phyloP scores from a whole-genome alignment of 2,329 filamentous ascomycete species.

The Rhinocladiella similis region DNA sequence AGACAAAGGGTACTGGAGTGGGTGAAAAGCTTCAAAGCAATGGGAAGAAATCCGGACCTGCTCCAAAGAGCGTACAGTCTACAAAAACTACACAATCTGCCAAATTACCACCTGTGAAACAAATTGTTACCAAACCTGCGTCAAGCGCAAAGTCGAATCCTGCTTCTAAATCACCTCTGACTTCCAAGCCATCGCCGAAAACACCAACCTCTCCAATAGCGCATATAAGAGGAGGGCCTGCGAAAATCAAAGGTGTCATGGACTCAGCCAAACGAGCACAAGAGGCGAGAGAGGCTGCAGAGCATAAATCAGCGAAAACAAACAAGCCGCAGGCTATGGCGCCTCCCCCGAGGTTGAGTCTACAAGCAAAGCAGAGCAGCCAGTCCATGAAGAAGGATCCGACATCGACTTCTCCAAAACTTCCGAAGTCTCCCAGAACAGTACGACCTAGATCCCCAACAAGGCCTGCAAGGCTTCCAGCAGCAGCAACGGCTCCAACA shows the following conservation, averaged over 20 bases:
- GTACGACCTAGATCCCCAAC: constrained; percentile 41
- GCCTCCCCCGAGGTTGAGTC: constrained; percentile 10
- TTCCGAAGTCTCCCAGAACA: constrained; percentile 27
- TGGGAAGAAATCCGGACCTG: constrained; percentile 11
- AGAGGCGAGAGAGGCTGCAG: constrained; percentile 28
- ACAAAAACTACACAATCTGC: constrained; percentile 19
- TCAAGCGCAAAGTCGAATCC: constrained; percentile 9
- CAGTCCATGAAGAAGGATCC: constrained; percentile 21
- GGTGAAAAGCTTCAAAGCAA: constrained; percentile 18
- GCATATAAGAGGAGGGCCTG: constrained; percentile 24
- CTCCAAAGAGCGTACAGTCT: constrained; percentile 19
- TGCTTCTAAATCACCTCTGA: constrained; percentile 15
- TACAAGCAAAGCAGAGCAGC: constrained; percentile 2
- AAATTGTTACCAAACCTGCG: constrained; percentile 1
- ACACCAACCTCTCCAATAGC: constrained; percentile 19
- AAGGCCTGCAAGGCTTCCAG: constrained; percentile 41
- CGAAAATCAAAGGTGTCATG: constrained; percentile 33
- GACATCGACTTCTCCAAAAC: constrained; percentile 23
- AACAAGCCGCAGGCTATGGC: constrained; percentile 26
- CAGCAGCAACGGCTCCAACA: constrained; percentile 42
- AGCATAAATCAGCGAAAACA: constrained; percentile 11
- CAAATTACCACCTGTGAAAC: constrained; percentile 23
- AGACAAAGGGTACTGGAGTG: constrained; percentile 17
- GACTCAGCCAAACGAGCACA: constrained; percentile 31
- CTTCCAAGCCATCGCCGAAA: constrained; percentile 20